These are phyloP conservation scores for Lophium mytilinum DNA, from an alignment of 495 filamentous ascomycete species.

Conservation along the genomic window DNA sequence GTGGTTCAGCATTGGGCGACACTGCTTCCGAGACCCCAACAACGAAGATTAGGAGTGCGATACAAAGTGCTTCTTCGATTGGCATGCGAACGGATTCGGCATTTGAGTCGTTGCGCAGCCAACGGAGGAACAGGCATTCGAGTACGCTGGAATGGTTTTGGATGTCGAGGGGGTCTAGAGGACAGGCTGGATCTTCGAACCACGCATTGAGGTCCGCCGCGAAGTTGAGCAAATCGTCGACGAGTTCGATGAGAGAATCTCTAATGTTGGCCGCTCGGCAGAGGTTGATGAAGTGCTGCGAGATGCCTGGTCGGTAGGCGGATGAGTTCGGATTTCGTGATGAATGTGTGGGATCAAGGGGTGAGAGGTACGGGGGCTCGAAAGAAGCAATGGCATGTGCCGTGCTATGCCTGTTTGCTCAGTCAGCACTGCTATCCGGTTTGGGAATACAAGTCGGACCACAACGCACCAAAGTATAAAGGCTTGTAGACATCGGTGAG, in stretches of 20 bases:
- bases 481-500: constrained; percentile 27
- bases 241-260: constrained; percentile 14
- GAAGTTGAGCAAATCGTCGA: constrained; percentile 13
- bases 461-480: constrained; percentile 31
- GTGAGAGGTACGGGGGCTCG: constrained; percentile 18
- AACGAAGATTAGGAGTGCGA: constrained; percentile 21
- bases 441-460: constrained; percentile 4
- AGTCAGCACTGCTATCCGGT: constrained; percentile 20
- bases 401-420: constrained; percentile 25
- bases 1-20: not conserved
- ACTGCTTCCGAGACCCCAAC: constrained; percentile 18
- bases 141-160: constrained; percentile 23
- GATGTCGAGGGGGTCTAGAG: constrained; percentile 24
- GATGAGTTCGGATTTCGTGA: constrained; percentile 7
- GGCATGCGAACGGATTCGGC: constrained; percentile 1
- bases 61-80: constrained; percentile 24
- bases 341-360: not conserved
- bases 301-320: constrained; percentile 17
- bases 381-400: constrained; percentile 25
- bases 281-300: constrained; percentile 16
- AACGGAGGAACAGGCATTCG: constrained; percentile 16
- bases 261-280: constrained; percentile 12
- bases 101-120: constrained; percentile 13
- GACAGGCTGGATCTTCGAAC: constrained; percentile 17
- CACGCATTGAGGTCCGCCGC: constrained; percentile 22